These are phyloP conservation scores for Pseudovirgaria hyperparasitica DNA, from an alignment of 2,329 filamentous ascomycete species.

Conservation along the genomic window DNA sequence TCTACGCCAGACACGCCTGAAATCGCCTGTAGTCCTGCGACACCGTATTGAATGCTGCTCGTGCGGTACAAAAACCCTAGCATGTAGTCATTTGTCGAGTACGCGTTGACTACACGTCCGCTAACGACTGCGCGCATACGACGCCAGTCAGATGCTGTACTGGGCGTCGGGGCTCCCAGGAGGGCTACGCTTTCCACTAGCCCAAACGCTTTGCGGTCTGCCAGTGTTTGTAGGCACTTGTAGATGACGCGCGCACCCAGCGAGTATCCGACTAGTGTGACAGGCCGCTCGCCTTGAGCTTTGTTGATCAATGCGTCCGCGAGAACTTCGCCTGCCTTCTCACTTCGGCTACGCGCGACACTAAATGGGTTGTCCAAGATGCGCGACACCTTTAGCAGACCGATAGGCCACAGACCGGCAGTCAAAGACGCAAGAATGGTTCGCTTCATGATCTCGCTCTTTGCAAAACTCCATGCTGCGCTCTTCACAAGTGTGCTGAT, in stretches of 20 bases:
- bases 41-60: conserved; percentile 67
- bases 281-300: conserved; percentile 68
- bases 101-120: conserved; percentile 77
- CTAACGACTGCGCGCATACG: conserved; percentile 65
- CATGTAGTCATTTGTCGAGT: conserved; percentile 75
- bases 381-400: conserved; percentile 33
- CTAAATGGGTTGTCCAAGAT: conserved; percentile 73
- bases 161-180: conserved; percentile 69
- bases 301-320: conserved; percentile 73
- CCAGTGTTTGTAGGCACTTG: conserved; percentile 63
- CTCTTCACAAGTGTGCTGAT: conserved; percentile 67
- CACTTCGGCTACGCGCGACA: conserved; percentile 61
- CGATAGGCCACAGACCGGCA: conserved; percentile 37
- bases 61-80: conserved; percentile 79
- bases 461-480: conserved; percentile 67
- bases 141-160: conserved; percentile 59
- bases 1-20: conserved; percentile 53
- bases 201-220: conserved; percentile 68
- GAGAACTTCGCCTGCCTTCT: conserved; percentile 68
- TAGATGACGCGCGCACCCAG: conserved; percentile 74
- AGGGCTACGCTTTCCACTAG: conserved; percentile 73
- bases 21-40: conserved; percentile 71
- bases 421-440: conserved; percentile 34
- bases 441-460: conserved; percentile 58
- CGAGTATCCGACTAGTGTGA: conserved; percentile 71